Evolutionary conservation across 345 rosid species (phyloP).

Genomic region (Sisymbrium altissimum): DNA sequence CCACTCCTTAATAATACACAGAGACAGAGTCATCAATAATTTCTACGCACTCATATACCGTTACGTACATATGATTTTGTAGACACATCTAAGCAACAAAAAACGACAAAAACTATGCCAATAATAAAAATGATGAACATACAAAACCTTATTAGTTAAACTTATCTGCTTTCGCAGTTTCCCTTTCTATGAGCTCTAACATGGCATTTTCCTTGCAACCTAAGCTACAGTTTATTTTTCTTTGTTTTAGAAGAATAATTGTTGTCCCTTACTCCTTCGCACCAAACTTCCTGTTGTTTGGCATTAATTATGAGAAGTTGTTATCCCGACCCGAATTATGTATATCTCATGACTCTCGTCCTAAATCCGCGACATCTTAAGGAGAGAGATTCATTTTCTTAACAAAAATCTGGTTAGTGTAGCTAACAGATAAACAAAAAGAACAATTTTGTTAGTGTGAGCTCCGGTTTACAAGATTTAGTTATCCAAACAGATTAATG

Average conservation of each 20-base stretch:
- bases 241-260: background rate
- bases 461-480: background rate
- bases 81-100: slow-evolving; percentile 7
- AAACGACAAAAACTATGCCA: background rate
- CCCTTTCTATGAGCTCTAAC: background rate
- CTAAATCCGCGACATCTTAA: background rate
- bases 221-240: background rate
- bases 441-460: background rate
- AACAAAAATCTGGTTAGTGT: background rate
- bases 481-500: background rate
- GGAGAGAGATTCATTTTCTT: background rate
- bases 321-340: background rate
- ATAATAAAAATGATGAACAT: background rate
- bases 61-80: background rate
- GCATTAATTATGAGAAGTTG: background rate
- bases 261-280: background rate
- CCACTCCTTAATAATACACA: background rate
- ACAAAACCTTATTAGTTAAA: background rate
- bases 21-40: background rate
- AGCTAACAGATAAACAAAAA: background rate
- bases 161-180: background rate
- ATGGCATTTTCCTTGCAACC: background rate
- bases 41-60: slow-evolving; percentile 10
- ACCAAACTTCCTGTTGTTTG: background rate
- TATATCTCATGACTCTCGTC: background rate